Evolutionary conservation across 768 basidiomycete species (phyloP), one percentile per base, ranked within the genome.

Genomic region (Hebeloma cylindrosporum): DNA sequence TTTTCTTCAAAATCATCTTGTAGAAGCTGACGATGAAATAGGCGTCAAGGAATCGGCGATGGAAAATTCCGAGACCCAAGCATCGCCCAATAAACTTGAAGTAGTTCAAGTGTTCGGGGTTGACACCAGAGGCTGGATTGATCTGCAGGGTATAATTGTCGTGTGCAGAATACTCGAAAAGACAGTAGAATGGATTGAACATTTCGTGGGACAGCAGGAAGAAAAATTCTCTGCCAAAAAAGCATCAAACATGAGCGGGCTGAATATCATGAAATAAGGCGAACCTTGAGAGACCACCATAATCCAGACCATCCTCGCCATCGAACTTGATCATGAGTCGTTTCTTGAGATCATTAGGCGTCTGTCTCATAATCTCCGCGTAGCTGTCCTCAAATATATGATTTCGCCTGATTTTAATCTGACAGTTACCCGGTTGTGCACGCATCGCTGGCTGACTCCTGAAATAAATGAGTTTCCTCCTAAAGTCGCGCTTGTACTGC

Each of bases 121-220:
- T 99, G 56, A 99, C 92, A 31, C 91, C 91, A 25, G 93, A 96
- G 7, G 93, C 93, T 9, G 95, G 95, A 69, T 98, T 98, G 68
- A 99, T 98, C 68, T 99, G 96, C 21, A 99, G 85, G 7, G 96
- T 98, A 64, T 99, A 99, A 69, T 99, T 98, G 76, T 98, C 96
- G 71, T 97, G 95, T 14, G 96, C 96, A 1, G 96, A 98, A 68
- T 99, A 99, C 70, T 99, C 96, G 70, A 99, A 99, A 8, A 99
- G 75, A 66, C 96, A 98, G 70, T 99, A 98, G 79, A 99, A 98
- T 17, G 96, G 96, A 68, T 98, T 96, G 77, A 99, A 98, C 96
- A 99, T 98, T 69, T 98, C 96, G 65, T 99, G 96, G 25, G 95
- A 98, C 36, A 99, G 79, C 46, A 99, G 73, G 88, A 98, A 99